Percentiles rank a stretch among this genome's conserved stretches.
phyloP scores from a whole-genome alignment of 257 asterid genomes.

The Nicotiana benthamiana region DNA sequence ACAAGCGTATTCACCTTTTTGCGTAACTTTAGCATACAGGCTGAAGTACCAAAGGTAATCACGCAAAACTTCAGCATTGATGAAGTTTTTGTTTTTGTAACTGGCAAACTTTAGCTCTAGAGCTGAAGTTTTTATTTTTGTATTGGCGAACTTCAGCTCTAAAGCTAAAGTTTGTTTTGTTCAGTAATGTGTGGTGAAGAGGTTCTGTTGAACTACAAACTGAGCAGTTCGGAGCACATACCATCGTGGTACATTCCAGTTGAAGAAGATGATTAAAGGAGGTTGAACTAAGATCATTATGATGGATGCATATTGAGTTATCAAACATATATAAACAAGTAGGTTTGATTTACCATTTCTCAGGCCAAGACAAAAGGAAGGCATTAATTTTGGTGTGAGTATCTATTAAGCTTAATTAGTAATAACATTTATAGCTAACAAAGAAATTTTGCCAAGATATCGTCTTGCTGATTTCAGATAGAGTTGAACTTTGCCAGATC shows the following conservation, averaged over 20 bases:
- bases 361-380: not conserved
- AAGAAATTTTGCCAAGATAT: not conserved
- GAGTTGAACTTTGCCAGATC: too few species aligned
- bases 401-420: not conserved
- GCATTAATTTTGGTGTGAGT: not conserved
- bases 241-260: constrained; percentile 86
- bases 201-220: constrained; percentile 78
- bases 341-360: not conserved
- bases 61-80: too few species aligned
- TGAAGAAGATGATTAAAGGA: constrained; percentile 73
- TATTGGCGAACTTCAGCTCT: too few species aligned
- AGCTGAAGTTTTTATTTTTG: too few species aligned
- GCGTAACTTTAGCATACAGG: too few species aligned
- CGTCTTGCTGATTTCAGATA: not conserved
- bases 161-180: too few species aligned
- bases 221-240: constrained; percentile 67
- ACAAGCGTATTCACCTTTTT: too few species aligned
- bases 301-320: not conserved
- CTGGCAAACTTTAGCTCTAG: too few species aligned
- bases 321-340: not conserved
- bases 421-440: not conserved
- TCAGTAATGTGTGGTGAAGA: constrained; percentile 3
- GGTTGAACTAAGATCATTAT: constrained; percentile 46
- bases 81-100: too few species aligned
- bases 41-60: too few species aligned